Evolutionary conservation across 2,329 filamentous ascomycete genomes (phyloP).

Genomic region (Mariannaea elegans): DNA sequence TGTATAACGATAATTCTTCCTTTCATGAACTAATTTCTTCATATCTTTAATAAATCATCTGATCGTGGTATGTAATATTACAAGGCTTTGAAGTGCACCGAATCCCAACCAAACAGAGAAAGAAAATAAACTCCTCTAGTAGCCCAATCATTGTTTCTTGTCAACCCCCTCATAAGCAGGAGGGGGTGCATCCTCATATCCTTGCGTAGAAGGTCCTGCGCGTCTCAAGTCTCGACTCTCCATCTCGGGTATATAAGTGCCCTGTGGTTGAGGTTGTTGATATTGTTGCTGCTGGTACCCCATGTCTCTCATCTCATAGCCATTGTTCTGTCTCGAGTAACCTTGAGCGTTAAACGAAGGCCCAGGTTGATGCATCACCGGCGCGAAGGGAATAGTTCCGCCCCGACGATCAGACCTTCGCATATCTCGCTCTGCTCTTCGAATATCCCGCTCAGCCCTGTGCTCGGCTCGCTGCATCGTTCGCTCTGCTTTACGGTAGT

Average conservation of each 20-base stretch:
- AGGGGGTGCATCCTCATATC: slow-evolving; percentile 28
- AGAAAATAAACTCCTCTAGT: background rate
- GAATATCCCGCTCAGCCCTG: slow-evolving; percentile 24
- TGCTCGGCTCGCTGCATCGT: slow-evolving; percentile 33
- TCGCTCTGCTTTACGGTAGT: slow-evolving; percentile 33
- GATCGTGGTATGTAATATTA: background rate
- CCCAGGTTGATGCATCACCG: slow-evolving; percentile 16
- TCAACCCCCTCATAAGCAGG: slow-evolving; percentile 34
- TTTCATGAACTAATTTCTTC: background rate
- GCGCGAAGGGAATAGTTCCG: slow-evolving; percentile 7
- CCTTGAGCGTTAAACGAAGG: slow-evolving; percentile 5
- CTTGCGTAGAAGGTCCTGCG: background rate
- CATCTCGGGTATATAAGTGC: background rate
- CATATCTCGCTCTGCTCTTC: slow-evolving; percentile 22
- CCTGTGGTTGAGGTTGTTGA: background rate
- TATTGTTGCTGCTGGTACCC: background rate
- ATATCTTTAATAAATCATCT: too few relatives aligned
- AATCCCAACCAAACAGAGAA: background rate
- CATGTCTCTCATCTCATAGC: slow-evolving; percentile 7
- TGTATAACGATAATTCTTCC: background rate
- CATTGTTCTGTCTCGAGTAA: background rate
- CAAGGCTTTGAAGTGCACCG: background rate
- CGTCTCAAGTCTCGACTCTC: background rate
- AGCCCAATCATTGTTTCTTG: slow-evolving; percentile 16
- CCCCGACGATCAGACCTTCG: slow-evolving; percentile 27